A percentile compares a stretch with the other conserved stretches of the same genome.
phyloP scores from a whole-genome alignment of 768 basidiomycete genomes.

The Macrolepiota dolichaula region DNA sequence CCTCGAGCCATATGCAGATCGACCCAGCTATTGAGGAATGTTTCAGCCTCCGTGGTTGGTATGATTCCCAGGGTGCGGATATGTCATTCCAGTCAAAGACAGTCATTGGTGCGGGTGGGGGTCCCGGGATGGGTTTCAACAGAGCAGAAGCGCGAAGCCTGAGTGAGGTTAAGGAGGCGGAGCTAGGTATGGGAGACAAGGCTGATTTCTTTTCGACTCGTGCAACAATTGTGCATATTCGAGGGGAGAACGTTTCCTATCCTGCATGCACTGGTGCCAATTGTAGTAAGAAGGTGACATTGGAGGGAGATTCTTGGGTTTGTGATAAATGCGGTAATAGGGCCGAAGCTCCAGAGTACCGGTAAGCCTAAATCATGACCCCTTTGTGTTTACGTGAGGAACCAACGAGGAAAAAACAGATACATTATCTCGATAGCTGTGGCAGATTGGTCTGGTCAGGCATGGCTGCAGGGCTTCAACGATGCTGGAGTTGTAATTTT shows the following conservation, averaged over 20 bases:
- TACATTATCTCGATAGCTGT: constrained; percentile 85
- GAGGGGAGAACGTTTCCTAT: constrained; percentile 77
- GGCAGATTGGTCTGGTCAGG: constrained; percentile 85
- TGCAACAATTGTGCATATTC: constrained; percentile 88
- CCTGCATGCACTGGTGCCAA: constrained; percentile 79
- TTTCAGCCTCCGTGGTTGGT: constrained; percentile 89
- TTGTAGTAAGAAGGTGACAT: constrained; percentile 89
- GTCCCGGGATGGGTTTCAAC: constrained; percentile 47
- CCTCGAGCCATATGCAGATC: constrained; percentile 75
- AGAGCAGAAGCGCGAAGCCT: constrained; percentile 72
- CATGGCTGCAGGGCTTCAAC: constrained; percentile 95
- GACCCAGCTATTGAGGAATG: constrained; percentile 93
- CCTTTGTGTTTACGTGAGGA: neutral
- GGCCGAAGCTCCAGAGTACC: constrained; percentile 69
- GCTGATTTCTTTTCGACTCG: constrained; percentile 75
- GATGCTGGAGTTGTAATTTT: constrained; percentile 80
- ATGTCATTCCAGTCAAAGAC: constrained; percentile 73
- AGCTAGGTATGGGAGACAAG: constrained; percentile 74
- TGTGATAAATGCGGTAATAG: constrained; percentile 90
- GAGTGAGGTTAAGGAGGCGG: constrained; percentile 73
- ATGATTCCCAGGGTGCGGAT: constrained; percentile 63
- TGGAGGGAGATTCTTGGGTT: constrained; percentile 68
- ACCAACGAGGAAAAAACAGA: constrained; percentile 28
- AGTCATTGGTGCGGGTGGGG: constrained; percentile 32
- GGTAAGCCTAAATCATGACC: constrained; percentile 46